Conservation (phyloP, 768 basidiomycete species). For the Obba rivulosa region DNA sequence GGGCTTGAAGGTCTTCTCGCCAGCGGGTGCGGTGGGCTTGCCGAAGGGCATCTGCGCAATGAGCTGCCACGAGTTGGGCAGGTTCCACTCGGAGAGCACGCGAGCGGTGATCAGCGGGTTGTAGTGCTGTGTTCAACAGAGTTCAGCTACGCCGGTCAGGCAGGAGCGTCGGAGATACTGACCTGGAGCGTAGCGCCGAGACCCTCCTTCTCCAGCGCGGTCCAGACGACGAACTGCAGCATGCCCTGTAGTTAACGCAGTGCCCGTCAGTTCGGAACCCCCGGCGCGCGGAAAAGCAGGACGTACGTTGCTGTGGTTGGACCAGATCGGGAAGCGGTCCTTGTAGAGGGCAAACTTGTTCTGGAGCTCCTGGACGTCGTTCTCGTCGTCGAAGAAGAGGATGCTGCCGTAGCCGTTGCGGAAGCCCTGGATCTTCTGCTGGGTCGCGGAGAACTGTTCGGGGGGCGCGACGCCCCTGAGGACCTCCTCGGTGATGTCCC, state of each 20-base stretch:
- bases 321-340: constrained; percentile 16
- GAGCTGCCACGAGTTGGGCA: constrained; percentile 14
- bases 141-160: neutral
- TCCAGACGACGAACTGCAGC: constrained; percentile 18
- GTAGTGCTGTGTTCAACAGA: constrained; percentile 14
- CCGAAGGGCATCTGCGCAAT: constrained; percentile 17
- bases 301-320: constrained; percentile 14
- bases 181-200: constrained; percentile 15
- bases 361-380: constrained; percentile 13
- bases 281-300: neutral
- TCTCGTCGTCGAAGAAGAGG: constrained; percentile 20
- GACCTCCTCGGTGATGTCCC: constrained; percentile 13
- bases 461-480: constrained; percentile 15
- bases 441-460: constrained; percentile 13
- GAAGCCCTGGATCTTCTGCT: constrained; percentile 13
- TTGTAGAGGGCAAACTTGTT: constrained; percentile 14
- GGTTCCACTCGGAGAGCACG: constrained; percentile 15
- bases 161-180: neutral
- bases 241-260: constrained; percentile 8
- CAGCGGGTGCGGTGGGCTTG: constrained; percentile 11
- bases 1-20: constrained; percentile 13
- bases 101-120: constrained; percentile 16
- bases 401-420: constrained; percentile 18
- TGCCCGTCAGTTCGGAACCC: neutral
- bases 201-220: constrained; percentile 17